These are phyloP conservation scores for Babesia bigemina DNA, from an alignment of 169 alveolate genomes.

Conservation along the genomic window DNA sequence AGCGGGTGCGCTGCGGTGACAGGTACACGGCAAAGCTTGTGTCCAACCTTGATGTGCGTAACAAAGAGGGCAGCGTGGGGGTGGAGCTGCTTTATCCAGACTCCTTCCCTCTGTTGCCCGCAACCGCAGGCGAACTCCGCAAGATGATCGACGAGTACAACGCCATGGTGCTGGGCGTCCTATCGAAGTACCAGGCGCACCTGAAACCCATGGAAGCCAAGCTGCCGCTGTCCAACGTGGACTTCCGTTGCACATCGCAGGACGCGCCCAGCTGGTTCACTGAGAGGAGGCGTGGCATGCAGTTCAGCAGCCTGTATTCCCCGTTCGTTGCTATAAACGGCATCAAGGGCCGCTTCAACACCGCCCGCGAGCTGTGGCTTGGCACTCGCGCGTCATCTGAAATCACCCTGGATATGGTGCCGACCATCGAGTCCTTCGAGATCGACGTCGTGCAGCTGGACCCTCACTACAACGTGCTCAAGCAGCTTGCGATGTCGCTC, in stretches of 20 bases:
- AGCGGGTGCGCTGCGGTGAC: slow-evolving; percentile 42
- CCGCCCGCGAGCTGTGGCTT: slow-evolving; percentile 56
- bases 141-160: slow-evolving; percentile 39
- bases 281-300: slow-evolving; percentile 1
- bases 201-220: slow-evolving; percentile 29
- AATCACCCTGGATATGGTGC: slow-evolving; percentile 55
- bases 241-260: background rate
- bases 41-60: slow-evolving; percentile 14
- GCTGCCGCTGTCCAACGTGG: slow-evolving; percentile 36
- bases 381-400: slow-evolving; percentile 33
- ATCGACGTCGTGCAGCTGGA: slow-evolving; percentile 52
- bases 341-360: slow-evolving; percentile 13
- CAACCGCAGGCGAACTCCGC: background rate
- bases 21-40: slow-evolving; percentile 1
- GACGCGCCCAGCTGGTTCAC: slow-evolving; percentile 7
- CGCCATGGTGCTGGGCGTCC: slow-evolving; percentile 7
- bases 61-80: background rate
- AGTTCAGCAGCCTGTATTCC: slow-evolving; percentile 5
- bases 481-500: slow-evolving; percentile 20
- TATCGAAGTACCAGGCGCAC: slow-evolving; percentile 49
- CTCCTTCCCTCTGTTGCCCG: slow-evolving; percentile 61
- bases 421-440: slow-evolving; percentile 47
- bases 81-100: slow-evolving; percentile 48
- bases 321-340: slow-evolving; percentile 51
- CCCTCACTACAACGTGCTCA: slow-evolving; percentile 31